Percentiles rank a stretch among this genome's conserved stretches.
phyloP scores from a whole-genome alignment of 176 grass and related monocot species.

The Bromus sterilis region DNA sequence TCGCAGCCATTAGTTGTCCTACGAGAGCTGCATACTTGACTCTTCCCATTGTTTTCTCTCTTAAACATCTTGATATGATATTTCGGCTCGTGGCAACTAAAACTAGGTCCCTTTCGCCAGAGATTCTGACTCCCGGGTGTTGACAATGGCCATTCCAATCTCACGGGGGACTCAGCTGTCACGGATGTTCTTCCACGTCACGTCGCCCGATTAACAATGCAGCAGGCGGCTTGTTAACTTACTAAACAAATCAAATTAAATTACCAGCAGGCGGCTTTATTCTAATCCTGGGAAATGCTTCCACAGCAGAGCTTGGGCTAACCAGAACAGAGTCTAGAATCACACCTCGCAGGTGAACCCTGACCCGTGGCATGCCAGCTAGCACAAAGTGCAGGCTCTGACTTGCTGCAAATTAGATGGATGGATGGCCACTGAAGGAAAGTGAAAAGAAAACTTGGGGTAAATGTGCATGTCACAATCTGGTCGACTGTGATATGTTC shows the following conservation, averaged over 20 bases:
- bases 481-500: background rate
- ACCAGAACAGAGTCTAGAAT: background rate
- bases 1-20: no score
- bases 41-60: no score
- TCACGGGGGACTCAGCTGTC: background rate
- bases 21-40: no score
- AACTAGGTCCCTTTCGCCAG: background rate
- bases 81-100: no score
- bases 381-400: no score
- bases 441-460: background rate
- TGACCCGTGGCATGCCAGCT: no score
- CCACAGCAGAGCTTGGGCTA: background rate
- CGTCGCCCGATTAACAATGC: background rate
- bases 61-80: no score
- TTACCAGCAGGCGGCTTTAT: background rate
- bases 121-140: background rate
- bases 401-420: no score
- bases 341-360: background rate
- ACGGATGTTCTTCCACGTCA: background rate
- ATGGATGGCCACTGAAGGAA: no score
- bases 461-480: background rate
- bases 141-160: background rate
- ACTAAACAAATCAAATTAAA: no score
- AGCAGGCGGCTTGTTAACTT: background rate
- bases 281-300: background rate